Evolutionary conservation across 257 asterid species (phyloP).

Genomic region (Cruciata laevipes): DNA sequence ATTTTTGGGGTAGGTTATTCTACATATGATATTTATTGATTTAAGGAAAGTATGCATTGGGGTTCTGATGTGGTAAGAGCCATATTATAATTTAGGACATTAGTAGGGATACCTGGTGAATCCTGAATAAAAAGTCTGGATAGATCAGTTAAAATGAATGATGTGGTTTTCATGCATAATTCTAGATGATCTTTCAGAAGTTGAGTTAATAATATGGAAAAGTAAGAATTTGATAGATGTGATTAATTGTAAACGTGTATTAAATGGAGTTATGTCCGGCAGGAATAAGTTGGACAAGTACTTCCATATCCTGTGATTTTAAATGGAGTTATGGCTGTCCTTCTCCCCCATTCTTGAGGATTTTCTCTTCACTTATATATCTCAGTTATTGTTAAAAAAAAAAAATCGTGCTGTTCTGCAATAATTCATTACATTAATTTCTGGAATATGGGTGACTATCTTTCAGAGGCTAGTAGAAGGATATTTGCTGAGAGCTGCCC

Average conservation of each 20-base stretch:
- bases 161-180: no score
- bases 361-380: background rate
- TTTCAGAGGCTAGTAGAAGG: constrained; percentile 95
- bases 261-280: background rate
- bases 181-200: background rate
- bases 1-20: no score
- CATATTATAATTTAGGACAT: background rate
- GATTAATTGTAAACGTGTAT: background rate
- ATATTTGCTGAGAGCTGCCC: constrained; percentile 96
- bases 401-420: background rate
- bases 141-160: background rate
- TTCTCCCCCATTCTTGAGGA: background rate
- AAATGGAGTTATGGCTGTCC: background rate
- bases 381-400: background rate
- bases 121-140: background rate
- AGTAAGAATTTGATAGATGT: background rate
- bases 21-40: background rate
- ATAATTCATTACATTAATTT: background rate
- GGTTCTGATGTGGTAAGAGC: background rate
- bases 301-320: background rate
- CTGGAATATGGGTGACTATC: background rate
- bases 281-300: background rate
- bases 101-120: no score
- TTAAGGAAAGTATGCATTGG: no score
- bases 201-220: background rate